Evolutionary conservation across 495 filamentous ascomycete genomes (phyloP).

Genomic region (Aspergillus sclerotioniger): DNA sequence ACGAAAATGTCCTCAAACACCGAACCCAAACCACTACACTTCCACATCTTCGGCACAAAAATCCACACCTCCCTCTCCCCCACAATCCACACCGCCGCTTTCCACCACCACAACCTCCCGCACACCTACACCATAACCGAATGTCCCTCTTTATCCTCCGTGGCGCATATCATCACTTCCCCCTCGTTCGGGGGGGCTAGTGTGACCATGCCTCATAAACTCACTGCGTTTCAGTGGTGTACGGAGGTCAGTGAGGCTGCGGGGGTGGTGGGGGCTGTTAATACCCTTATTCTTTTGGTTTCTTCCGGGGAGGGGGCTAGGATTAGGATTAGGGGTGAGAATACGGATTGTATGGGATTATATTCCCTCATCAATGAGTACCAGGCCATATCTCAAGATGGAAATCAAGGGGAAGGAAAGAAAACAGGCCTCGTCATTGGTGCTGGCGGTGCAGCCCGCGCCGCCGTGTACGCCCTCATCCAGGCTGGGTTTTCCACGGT

Average conservation of each 20-base stretch:
- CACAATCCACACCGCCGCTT: slow-evolving; percentile 69
- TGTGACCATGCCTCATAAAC: slow-evolving; percentile 53
- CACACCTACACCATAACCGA: slow-evolving; percentile 60
- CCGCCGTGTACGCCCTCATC: slow-evolving; percentile 39
- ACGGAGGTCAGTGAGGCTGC: slow-evolving; percentile 34
- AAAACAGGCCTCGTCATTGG: slow-evolving; percentile 39
- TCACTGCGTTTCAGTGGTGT: slow-evolving; percentile 37
- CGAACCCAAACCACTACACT: slow-evolving; percentile 16
- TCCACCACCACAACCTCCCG: slow-evolving; percentile 59
- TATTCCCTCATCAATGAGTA: slow-evolving; percentile 23
- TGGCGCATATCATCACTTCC: slow-evolving; percentile 48
- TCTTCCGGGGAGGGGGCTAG: no score
- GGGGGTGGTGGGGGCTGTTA: slow-evolving; percentile 39
- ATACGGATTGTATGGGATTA: slow-evolving; percentile 49
- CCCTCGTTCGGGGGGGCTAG: slow-evolving; percentile 40
- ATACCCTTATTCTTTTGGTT: slow-evolving; percentile 36
- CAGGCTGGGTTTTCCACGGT: slow-evolving; percentile 62
- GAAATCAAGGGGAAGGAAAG: neutral
- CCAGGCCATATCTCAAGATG: neutral
- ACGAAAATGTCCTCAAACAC: no score
- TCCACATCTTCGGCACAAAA: slow-evolving; percentile 62
- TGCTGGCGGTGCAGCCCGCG: slow-evolving; percentile 43
- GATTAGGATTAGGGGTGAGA: slow-evolving; percentile 37
- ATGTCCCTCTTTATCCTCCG: slow-evolving; percentile 30
- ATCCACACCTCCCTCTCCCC: slow-evolving; percentile 68